Percentiles rank a stretch among this genome's conserved stretches.
phyloP scores from a whole-genome alignment of 306 rosid species.

The Dryas octopetala region DNA sequence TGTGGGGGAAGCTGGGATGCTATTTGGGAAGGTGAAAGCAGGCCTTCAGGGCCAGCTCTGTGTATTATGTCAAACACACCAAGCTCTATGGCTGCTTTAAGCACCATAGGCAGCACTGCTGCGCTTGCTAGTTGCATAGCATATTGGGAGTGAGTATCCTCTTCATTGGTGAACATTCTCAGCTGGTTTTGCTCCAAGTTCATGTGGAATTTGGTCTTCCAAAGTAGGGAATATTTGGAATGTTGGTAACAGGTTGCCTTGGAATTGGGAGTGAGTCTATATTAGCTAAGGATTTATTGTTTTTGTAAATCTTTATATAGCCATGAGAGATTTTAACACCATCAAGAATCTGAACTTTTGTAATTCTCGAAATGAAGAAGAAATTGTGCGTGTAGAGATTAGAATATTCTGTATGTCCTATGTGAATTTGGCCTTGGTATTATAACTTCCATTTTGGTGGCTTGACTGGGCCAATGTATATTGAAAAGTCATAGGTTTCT shows the following conservation, averaged over 20 bases:
- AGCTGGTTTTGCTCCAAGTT: not conserved
- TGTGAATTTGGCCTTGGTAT: too few relatives aligned
- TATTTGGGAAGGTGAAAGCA: conserved; percentile 28
- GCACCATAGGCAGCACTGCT: conserved; percentile 17
- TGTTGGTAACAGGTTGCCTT: not conserved
- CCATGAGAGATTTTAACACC: too few relatives aligned
- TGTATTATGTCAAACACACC: conserved; percentile 30
- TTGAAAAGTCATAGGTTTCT: too few relatives aligned
- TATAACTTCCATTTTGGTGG: too few relatives aligned
- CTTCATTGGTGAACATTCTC: not conserved
- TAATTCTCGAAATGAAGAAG: too few relatives aligned
- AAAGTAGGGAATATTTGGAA: not conserved
- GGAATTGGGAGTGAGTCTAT: not conserved
- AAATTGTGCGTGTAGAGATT: too few relatives aligned
- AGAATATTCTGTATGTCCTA: too few relatives aligned
- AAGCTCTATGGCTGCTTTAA: conserved; percentile 34
- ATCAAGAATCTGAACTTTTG: too few relatives aligned
- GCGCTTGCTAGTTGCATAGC: conserved; percentile 25
- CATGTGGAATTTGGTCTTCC: not conserved
- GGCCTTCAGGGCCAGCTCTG: conserved; percentile 19
- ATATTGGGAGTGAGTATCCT: conserved; percentile 12
- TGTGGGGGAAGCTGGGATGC: conserved; percentile 21
- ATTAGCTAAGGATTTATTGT: not conserved
- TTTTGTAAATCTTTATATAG: too few relatives aligned
- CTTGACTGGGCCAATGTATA: too few relatives aligned